A percentile compares a stretch with the other conserved stretches of the same genome.
phyloP scores from a whole-genome alignment of 345 rosid species.

The Pseudoturritis turrita region DNA sequence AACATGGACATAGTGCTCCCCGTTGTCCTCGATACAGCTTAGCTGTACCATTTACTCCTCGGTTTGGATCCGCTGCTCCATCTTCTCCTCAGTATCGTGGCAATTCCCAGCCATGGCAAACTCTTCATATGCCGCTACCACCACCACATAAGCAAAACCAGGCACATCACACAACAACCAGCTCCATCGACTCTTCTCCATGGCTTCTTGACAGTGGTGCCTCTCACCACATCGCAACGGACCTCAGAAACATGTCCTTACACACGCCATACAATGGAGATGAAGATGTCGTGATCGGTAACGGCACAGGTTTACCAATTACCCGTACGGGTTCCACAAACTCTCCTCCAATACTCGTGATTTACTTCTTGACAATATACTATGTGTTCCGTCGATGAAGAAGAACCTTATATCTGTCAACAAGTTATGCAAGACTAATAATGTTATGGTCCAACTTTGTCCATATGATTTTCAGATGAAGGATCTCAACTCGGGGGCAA shows the following conservation, averaged over 20 bases:
- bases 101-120: too few species aligned
- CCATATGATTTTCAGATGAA: neutral
- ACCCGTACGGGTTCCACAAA: neutral
- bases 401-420: neutral
- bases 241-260: neutral
- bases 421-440: neutral
- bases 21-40: too few species aligned
- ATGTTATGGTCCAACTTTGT: constrained; percentile 12
- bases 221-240: neutral
- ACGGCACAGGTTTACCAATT: neutral
- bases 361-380: neutral
- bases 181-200: too few species aligned
- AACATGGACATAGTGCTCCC: neutral
- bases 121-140: neutral
- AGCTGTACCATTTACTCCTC: too few species aligned
- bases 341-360: too few species aligned
- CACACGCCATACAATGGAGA: neutral
- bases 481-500: neutral
- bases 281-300: neutral
- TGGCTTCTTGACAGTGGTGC: neutral
- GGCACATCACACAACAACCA: neutral
- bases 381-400: neutral
- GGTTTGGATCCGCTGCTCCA: too few species aligned
- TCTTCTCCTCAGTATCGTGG: too few species aligned
- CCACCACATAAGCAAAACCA: neutral